Evolutionary conservation across 2,329 filamentous ascomycete species (phyloP).

Genomic region (Colletotrichum acutatum): DNA sequence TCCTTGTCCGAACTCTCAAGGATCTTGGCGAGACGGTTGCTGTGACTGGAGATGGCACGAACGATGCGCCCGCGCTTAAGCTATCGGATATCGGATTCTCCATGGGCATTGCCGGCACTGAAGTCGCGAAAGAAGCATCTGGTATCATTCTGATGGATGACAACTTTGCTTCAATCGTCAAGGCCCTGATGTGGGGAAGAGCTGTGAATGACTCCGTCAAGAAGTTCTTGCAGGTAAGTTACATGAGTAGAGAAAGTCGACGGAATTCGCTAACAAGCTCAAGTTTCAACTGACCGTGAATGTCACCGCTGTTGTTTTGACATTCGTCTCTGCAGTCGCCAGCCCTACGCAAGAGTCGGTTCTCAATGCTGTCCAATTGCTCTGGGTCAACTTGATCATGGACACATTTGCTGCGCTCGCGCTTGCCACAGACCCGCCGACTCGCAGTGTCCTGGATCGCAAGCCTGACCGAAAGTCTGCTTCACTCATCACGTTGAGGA

Average conservation of each 20-base stretch:
- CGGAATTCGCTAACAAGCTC: slow-evolving; percentile 63
- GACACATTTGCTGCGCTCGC: slow-evolving; percentile 69
- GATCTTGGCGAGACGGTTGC: slow-evolving; percentile 74
- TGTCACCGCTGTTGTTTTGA: slow-evolving; percentile 69
- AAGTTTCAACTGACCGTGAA: slow-evolving; percentile 71
- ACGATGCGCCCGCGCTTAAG: slow-evolving; percentile 74
- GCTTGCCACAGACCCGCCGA: slow-evolving; percentile 49
- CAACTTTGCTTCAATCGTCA: slow-evolving; percentile 72
- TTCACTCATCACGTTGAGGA: slow-evolving; percentile 27
- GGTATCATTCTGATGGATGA: slow-evolving; percentile 72
- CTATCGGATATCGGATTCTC: slow-evolving; percentile 75
- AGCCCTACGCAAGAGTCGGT: slow-evolving; percentile 61
- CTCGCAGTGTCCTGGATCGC: slow-evolving; percentile 49
- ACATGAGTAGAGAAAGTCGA: slow-evolving; percentile 51
- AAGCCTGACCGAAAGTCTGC: slow-evolving; percentile 56
- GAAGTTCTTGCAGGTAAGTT: slow-evolving; percentile 68
- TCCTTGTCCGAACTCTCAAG: slow-evolving; percentile 72
- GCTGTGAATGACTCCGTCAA: slow-evolving; percentile 72
- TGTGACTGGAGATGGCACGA: slow-evolving; percentile 74
- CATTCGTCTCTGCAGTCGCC: slow-evolving; percentile 67
- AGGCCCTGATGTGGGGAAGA: slow-evolving; percentile 70
- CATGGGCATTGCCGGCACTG: slow-evolving; percentile 75
- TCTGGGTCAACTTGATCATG: slow-evolving; percentile 75
- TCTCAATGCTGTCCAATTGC: slow-evolving; percentile 68
- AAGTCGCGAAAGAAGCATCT: slow-evolving; percentile 71